Evolutionary conservation across 139 green algal species (phyloP), one percentile per base, ranked within the genome.

Genomic region (Yamagishiella unicocca): DNA sequence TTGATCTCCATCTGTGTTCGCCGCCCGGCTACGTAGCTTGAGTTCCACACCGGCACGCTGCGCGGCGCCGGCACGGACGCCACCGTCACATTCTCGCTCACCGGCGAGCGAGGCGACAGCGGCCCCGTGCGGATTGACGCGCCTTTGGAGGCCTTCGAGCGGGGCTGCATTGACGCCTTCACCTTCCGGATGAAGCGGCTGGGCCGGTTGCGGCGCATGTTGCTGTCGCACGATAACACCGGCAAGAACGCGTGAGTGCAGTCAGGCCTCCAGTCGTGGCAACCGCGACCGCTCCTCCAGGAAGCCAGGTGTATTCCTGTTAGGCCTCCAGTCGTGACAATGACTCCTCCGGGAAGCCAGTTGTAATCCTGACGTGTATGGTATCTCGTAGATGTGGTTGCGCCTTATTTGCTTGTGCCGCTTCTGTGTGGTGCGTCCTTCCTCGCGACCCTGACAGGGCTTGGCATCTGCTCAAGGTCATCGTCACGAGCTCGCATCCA

Each of bases 391-490:
- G n/a, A n/a, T n/a, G n/a, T n/a, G n/a, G n/a, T n/a, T n/a, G n/a
- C n/a, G n/a, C n/a, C n/a, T n/a, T n/a, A n/a, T n/a, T n/a, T n/a
- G n/a, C n/a, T n/a, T n/a, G n/a, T n/a, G n/a, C n/a, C n/a, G n/a
- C n/a, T n/a, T n/a, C n/a, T n/a, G n/a, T n/a, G n/a, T n/a, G n/a
- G n/a, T n/a, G n/a, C 17, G 50, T 58, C 50, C 50, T 58, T 58
- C 50, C 50, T 58, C 17, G 50, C 50, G 12, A 58, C 50, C 50
- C 50, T 67, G 21, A 1, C 55, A 84, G 77, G 0, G 91, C 66
- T 5, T 95, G 93, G 93, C 87, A 93, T 54, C 81, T 95, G 58
- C 81, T 92, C 75, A 90, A 87, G 67, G 91, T 94, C 35, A 74
- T 92, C 35, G 88, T 95, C 31, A 90, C 83, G 14, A 78, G 72